Conservation (phyloP, 202 grass and related monocot species). For the Hordeum pubiflorum region DNA sequence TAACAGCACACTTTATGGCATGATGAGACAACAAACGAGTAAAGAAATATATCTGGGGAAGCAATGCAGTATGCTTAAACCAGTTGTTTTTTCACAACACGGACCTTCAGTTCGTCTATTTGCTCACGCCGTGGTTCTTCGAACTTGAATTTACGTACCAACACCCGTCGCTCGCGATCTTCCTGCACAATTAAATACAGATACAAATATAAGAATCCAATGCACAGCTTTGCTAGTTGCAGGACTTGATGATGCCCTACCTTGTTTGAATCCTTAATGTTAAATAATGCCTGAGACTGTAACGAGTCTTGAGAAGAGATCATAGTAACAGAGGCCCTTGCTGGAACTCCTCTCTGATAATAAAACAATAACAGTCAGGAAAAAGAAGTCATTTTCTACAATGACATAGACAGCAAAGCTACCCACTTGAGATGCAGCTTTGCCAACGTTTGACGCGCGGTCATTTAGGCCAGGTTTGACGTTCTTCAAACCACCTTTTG, state of each 20-base stretch:
- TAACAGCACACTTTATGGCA: background rate
- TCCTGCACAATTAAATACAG: slow-evolving; percentile 48
- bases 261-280: slow-evolving; percentile 96
- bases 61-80: slow-evolving; percentile 15
- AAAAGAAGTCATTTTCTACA: slow-evolving; percentile 15
- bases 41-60: background rate
- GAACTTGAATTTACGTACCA: slow-evolving; percentile 85
- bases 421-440: slow-evolving; percentile 54
- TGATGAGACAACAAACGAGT: background rate
- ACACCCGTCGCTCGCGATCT: slow-evolving; percentile 76
- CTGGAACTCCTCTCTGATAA: slow-evolving; percentile 66
- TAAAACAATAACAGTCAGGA: slow-evolving; percentile 9
- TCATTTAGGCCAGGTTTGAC: slow-evolving; percentile 60
- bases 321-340: slow-evolving; percentile 55
- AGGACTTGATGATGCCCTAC: slow-evolving; percentile 25
- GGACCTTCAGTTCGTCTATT: slow-evolving; percentile 94
- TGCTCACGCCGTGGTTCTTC: slow-evolving; percentile 93
- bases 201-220: slow-evolving; percentile 19
- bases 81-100: background rate
- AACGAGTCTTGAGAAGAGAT: slow-evolving; percentile 64
- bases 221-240: background rate
- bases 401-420: background rate
- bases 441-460: slow-evolving; percentile 58
- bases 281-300: slow-evolving; percentile 87
- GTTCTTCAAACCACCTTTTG: slow-evolving; percentile 66